Evolutionary conservation across 1,284 basidiomycete genomes (phyloP).

Genomic region (Cronartium quercuum): DNA sequence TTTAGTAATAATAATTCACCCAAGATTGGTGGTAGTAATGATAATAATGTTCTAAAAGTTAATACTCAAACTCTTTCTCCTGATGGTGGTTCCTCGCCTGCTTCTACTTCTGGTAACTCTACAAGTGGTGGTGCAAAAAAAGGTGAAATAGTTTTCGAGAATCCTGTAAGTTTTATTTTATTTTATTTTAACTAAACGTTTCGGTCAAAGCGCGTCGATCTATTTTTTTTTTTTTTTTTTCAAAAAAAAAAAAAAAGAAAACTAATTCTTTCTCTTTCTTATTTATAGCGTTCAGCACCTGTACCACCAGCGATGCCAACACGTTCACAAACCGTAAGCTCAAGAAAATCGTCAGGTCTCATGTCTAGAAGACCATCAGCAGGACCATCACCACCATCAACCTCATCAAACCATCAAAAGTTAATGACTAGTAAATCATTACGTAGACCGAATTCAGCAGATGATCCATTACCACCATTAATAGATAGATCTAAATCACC

Average conservation of each 20-base stretch:
- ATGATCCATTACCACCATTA: constrained; percentile 29
- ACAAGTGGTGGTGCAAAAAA: neutral
- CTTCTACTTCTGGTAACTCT: constrained; percentile 38
- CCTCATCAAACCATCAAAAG: neutral
- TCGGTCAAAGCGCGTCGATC: neutral
- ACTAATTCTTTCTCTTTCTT: neutral
- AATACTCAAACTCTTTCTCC: constrained; percentile 2
- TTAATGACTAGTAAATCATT: neutral
- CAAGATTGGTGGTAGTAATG: neutral
- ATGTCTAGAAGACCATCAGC: neutral
- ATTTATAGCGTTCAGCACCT: constrained; percentile 41
- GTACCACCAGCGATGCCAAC: constrained; percentile 37
- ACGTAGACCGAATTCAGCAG: too few species aligned
- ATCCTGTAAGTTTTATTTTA: constrained; percentile 23
- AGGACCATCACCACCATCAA: neutral
- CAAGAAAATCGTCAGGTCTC: neutral
- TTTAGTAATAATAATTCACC: neutral
- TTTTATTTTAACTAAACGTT: too few species aligned
- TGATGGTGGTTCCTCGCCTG: constrained; percentile 38
- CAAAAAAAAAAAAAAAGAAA: neutral
- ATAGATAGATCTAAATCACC: constrained; percentile 42
- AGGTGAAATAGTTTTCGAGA: constrained; percentile 23
- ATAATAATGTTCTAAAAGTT: too few species aligned
- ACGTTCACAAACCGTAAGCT: neutral
- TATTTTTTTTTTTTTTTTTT: neutral